Conservation (phyloP, 805 yeast species). For the Barnettozyma pratensis region DNA sequence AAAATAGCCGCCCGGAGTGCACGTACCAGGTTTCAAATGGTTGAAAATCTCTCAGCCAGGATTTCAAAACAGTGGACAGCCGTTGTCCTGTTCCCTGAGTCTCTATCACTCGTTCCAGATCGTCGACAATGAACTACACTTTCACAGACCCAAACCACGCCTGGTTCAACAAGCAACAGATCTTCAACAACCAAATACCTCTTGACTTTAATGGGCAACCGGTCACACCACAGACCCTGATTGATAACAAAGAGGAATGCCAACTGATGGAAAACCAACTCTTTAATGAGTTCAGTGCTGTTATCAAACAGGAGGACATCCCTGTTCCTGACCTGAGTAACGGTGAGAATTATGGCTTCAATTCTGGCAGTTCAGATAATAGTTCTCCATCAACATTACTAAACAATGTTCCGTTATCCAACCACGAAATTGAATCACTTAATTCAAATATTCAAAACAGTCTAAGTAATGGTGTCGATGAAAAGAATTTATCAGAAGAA, state of each 20-base stretch:
- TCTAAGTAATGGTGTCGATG: constrained; percentile 56
- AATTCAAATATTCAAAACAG: constrained; percentile 69
- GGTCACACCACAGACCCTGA: constrained; percentile 4
- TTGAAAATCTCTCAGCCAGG: no score
- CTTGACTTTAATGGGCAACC: constrained; percentile 6
- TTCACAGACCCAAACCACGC: constrained; percentile 2
- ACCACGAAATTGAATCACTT: constrained; percentile 36
- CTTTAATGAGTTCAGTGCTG: constrained; percentile 7
- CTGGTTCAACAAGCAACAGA: constrained; percentile 6
- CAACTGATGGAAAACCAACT: constrained; percentile 15
- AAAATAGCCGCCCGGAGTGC: no score
- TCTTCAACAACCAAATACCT: constrained; percentile 3
- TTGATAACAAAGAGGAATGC: constrained; percentile 17
- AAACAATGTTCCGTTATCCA: constrained; percentile 3
- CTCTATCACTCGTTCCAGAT: no score
- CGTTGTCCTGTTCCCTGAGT: neutral
- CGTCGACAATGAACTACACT: neutral
- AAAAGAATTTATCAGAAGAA: constrained; percentile 61
- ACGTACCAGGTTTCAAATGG: no score
- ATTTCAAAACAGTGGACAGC: neutral
- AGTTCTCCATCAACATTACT: constrained; percentile 17
- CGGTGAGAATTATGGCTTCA: neutral
- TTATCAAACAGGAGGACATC: constrained; percentile 7
- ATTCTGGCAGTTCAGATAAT: constrained; percentile 14
- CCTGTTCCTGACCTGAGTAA: neutral